Evolutionary conservation across 441 rosid species (phyloP).

Genomic region (Populus hybrid): DNA sequence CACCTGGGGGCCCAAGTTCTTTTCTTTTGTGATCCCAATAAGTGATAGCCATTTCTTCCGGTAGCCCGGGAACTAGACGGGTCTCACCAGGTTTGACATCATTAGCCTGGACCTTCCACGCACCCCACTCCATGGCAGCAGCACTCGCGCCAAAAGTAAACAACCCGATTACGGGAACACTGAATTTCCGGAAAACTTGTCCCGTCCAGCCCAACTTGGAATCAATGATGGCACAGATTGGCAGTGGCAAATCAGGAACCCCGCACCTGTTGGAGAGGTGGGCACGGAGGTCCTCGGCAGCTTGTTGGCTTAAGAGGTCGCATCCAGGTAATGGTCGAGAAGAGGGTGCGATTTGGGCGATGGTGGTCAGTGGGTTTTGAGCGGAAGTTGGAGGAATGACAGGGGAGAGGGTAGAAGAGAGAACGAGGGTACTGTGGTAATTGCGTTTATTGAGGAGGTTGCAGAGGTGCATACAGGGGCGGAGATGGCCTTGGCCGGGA

Average conservation of each 20-base stretch:
- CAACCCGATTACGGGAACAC: constrained; percentile 35
- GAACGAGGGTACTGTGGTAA: constrained; percentile 29
- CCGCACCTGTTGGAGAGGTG: constrained; percentile 15
- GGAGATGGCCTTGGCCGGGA: constrained; percentile 50
- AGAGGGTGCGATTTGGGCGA: constrained; percentile 22
- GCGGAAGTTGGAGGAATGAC: constrained; percentile 33
- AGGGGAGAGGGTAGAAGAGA: constrained; percentile 35
- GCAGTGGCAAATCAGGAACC: constrained; percentile 4
- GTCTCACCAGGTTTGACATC: constrained; percentile 35
- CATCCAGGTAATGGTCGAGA: constrained; percentile 8
- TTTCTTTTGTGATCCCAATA: constrained; percentile 32
- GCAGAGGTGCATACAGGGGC: constrained; percentile 47
- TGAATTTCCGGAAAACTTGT: constrained; percentile 25
- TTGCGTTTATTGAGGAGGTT: constrained; percentile 28
- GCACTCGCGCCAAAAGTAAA: constrained; percentile 57
- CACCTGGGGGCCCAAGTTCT: constrained; percentile 13
- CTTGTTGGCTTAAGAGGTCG: neutral
- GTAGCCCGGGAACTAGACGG: constrained; percentile 42
- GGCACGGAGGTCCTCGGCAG: neutral
- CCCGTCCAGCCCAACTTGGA: constrained; percentile 39
- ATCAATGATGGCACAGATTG: constrained; percentile 41
- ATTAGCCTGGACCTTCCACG: constrained; percentile 29
- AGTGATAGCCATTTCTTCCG: constrained; percentile 42
- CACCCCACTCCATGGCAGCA: constrained; percentile 45
- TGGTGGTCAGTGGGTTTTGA: constrained; percentile 25